Evolutionary conservation across 2,329 filamentous ascomycete genomes (phyloP).

Genomic region (Albophoma yamanashiensis): DNA sequence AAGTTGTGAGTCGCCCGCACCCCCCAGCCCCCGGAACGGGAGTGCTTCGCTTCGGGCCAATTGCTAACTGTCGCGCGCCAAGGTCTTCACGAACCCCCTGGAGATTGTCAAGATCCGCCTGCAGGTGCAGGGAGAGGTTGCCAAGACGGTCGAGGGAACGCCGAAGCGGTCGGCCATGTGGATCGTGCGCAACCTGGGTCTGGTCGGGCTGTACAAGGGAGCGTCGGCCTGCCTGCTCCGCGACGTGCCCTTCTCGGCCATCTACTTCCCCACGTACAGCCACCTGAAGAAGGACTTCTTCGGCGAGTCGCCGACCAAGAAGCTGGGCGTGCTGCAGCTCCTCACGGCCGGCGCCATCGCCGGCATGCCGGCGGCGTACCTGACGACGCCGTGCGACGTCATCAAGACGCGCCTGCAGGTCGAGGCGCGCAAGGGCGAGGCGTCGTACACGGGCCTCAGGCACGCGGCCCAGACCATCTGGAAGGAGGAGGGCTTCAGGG

Average conservation of each 20-base stretch:
- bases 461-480: slow-evolving; percentile 77
- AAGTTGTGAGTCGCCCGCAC: slow-evolving; percentile 60
- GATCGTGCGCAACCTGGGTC: slow-evolving; percentile 92
- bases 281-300: slow-evolving; percentile 93
- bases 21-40: background rate
- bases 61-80: background rate
- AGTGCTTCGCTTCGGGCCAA: background rate
- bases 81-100: slow-evolving; percentile 95
- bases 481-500: slow-evolving; percentile 85
- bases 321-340: slow-evolving; percentile 81
- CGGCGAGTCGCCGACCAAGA: slow-evolving; percentile 78
- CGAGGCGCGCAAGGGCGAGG: slow-evolving; percentile 91
- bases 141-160: slow-evolving; percentile 72
- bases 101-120: slow-evolving; percentile 99
- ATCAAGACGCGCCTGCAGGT: slow-evolving; percentile 99
- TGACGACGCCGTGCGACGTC: slow-evolving; percentile 95
- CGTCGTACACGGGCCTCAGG: slow-evolving; percentile 73
- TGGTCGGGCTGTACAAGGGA: slow-evolving; percentile 93
- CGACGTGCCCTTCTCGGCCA: slow-evolving; percentile 95
- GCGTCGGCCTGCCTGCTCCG: slow-evolving; percentile 88
- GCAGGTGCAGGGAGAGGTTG: slow-evolving; percentile 92
- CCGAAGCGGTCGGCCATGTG: slow-evolving; percentile 91
- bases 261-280: slow-evolving; percentile 96
- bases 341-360: slow-evolving; percentile 91
- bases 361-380: slow-evolving; percentile 83